phyloP scores from a whole-genome alignment of 2,329 filamentous ascomycete species.

The Myriosclerotinia duriaeana region DNA sequence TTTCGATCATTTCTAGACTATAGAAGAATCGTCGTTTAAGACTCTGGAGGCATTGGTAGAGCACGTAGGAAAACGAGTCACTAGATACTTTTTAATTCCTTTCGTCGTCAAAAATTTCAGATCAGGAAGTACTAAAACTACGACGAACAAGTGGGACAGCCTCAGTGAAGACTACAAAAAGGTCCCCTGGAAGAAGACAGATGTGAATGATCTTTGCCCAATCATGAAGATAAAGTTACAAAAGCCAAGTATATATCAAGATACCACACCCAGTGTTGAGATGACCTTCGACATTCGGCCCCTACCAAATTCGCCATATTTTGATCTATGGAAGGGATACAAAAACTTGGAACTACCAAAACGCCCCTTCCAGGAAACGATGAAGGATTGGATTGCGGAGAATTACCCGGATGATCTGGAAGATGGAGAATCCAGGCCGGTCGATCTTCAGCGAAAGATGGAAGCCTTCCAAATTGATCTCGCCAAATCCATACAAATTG shows the following conservation, averaged over 20 bases:
- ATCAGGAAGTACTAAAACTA: constrained; percentile 14
- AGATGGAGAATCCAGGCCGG: not conserved
- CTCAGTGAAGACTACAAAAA: not conserved
- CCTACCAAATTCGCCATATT: not conserved
- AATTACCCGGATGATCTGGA: constrained; percentile 5
- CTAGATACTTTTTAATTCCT: constrained; percentile 45
- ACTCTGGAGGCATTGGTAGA: constrained; percentile 62
- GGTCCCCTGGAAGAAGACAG: not conserved
- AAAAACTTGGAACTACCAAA: constrained; percentile 24
- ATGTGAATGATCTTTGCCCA: not conserved
- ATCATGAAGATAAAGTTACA: constrained; percentile 16
- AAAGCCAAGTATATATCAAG: constrained; percentile 18
- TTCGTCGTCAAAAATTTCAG: constrained; percentile 27
- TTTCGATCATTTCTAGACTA: constrained; percentile 44
- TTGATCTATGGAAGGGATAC: constrained; percentile 18
- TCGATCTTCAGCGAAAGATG: not conserved
- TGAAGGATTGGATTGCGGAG: constrained; percentile 36
- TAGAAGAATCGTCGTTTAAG: constrained; percentile 58
- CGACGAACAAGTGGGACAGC: not conserved
- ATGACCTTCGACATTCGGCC: constrained; percentile 12
- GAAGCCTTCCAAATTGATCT: not conserved
- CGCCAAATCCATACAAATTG: not conserved
- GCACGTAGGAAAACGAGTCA: constrained; percentile 49
- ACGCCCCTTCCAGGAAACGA: constrained; percentile 33
- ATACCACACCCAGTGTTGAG: constrained; percentile 18